These are phyloP conservation scores for Aspergillus sp. DNA, from an alignment of 2,329 filamentous ascomycete genomes.

Conservation along the genomic window DNA sequence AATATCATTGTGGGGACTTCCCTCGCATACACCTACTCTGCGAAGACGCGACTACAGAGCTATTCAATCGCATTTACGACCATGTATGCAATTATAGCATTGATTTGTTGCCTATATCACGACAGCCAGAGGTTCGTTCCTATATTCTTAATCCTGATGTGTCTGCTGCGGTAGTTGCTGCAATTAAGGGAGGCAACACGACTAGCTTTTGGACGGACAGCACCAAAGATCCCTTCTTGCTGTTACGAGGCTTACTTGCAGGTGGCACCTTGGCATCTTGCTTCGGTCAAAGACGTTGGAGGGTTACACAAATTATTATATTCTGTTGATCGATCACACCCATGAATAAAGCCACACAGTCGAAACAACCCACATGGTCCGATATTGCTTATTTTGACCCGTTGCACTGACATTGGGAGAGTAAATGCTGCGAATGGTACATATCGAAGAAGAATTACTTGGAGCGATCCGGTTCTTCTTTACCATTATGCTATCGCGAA, in stretches of 20 bases:
- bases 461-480: too few relatives aligned
- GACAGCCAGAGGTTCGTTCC: slow-evolving; percentile 36
- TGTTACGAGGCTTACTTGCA: slow-evolving; percentile 52
- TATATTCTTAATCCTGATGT: slow-evolving; percentile 49
- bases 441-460: slow-evolving; percentile 48
- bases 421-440: too few relatives aligned
- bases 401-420: too few relatives aligned
- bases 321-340: too few relatives aligned
- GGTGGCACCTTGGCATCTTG: slow-evolving; percentile 55
- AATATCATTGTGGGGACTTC: slow-evolving; percentile 38
- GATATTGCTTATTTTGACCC: too few relatives aligned
- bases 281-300: slow-evolving; percentile 60
- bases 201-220: slow-evolving; percentile 50
- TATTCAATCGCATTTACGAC: slow-evolving; percentile 26
- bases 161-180: slow-evolving; percentile 37
- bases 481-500: too few relatives aligned
- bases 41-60: slow-evolving; percentile 31
- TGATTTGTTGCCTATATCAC: slow-evolving; percentile 44
- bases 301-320: slow-evolving; percentile 48
- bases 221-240: slow-evolving; percentile 26
- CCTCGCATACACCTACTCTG: slow-evolving; percentile 52
- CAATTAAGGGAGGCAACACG: slow-evolving; percentile 33
- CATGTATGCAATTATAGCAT: slow-evolving; percentile 48
- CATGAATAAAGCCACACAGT: too few relatives aligned
- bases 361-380: too few relatives aligned